A percentile compares a stretch with the other conserved stretches of the same genome.
Evolutionary conservation across 1,284 basidiomycete genomes (phyloP).

Genomic region (Neolentinus lepideus): DNA sequence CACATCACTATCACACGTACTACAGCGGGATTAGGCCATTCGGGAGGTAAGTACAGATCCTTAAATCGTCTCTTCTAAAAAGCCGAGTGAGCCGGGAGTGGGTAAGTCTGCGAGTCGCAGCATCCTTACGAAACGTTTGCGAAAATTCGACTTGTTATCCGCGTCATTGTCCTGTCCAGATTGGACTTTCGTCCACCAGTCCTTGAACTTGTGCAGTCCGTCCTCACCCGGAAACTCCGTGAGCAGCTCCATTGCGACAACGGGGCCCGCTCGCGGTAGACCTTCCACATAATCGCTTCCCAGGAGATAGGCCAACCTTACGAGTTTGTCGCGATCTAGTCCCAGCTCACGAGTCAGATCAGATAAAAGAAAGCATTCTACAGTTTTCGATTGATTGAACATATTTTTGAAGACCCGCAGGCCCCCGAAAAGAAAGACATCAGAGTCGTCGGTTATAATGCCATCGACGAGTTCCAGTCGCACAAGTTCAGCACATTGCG

Average conservation of each 20-base stretch:
- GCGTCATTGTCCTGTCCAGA: slow-evolving; percentile 73
- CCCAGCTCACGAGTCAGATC: slow-evolving; percentile 90
- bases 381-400: slow-evolving; percentile 99
- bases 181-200: slow-evolving; percentile 97
- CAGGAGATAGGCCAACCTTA: slow-evolving; percentile 87
- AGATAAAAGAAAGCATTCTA: slow-evolving; percentile 86
- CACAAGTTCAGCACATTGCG: slow-evolving; percentile 94
- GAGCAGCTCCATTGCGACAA: slow-evolving; percentile 92
- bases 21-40: slow-evolving; percentile 91
- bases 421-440: slow-evolving; percentile 97
- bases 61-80: slow-evolving; percentile 85
- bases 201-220: slow-evolving; percentile 80
- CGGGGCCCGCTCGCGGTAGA: slow-evolving; percentile 90
- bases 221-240: slow-evolving; percentile 85
- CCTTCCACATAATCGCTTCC: slow-evolving; percentile 99
- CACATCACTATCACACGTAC: slow-evolving; percentile 36
- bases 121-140: slow-evolving; percentile 72
- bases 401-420: slow-evolving; percentile 95
- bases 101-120: slow-evolving; percentile 11
- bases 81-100: slow-evolving; percentile 2
- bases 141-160: slow-evolving; percentile 72
- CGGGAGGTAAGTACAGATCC: slow-evolving; percentile 67
- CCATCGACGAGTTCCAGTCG: slow-evolving; percentile 87
- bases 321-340: slow-evolving; percentile 80
- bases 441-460: slow-evolving; percentile 98